phyloP scores from a whole-genome alignment of 768 basidiomycete genomes.

The Pleurotus platypus region DNA sequence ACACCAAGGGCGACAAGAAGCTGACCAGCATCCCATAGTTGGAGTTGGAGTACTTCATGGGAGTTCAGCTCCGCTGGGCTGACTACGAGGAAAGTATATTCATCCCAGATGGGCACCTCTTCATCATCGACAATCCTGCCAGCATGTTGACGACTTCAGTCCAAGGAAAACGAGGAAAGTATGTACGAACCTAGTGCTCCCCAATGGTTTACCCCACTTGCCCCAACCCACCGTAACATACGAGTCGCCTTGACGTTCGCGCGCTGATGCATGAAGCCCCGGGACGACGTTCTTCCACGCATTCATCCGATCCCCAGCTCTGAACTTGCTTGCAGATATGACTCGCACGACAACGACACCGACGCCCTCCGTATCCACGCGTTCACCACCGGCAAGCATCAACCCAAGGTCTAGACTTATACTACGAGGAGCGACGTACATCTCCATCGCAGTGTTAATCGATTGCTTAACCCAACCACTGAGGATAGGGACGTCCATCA shows the following conservation, averaged over 20 bases:
- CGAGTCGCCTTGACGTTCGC: slow-evolving; percentile 36
- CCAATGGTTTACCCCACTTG: slow-evolving; percentile 58
- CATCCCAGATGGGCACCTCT: slow-evolving; percentile 65
- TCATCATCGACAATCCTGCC: slow-evolving; percentile 59
- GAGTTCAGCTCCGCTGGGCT: slow-evolving; percentile 64
- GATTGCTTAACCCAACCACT: slow-evolving; percentile 65
- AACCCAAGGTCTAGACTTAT: slow-evolving; percentile 68
- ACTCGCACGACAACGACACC: slow-evolving; percentile 68
- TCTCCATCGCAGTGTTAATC: slow-evolving; percentile 58
- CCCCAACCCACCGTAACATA: slow-evolving; percentile 69
- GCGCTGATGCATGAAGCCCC: slow-evolving; percentile 9
- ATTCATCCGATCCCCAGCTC: slow-evolving; percentile 32
- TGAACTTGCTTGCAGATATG: slow-evolving; percentile 53
- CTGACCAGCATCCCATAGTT: slow-evolving; percentile 72
- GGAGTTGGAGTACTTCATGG: slow-evolving; percentile 58
- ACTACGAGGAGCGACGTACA: slow-evolving; percentile 69
- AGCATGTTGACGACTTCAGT: background rate
- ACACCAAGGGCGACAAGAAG: background rate
- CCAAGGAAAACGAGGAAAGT: background rate
- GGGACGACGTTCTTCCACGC: slow-evolving; percentile 22
- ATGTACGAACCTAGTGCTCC: slow-evolving; percentile 50
- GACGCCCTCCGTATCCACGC: slow-evolving; percentile 60
- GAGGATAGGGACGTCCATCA: slow-evolving; percentile 75
- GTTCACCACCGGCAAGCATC: slow-evolving; percentile 54
- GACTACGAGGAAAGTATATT: slow-evolving; percentile 60